Evolutionary conservation across 2,329 filamentous ascomycete species (phyloP).

Genomic region (Aspergillus viridinutans): DNA sequence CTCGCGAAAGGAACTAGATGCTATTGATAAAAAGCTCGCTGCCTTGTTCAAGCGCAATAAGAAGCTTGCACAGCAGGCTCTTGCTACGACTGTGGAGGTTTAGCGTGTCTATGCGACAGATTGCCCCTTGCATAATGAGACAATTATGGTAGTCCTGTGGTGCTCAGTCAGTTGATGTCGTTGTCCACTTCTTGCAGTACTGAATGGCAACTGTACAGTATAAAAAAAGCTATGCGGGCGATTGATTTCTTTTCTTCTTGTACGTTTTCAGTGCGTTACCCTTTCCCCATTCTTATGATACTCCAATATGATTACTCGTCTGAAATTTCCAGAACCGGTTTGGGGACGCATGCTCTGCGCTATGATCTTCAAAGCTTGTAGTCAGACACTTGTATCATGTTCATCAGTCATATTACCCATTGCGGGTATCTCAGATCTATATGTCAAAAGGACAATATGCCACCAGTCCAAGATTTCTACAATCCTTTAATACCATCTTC

Average conservation of each 20-base stretch:
- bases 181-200: not conserved
- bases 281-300: not conserved
- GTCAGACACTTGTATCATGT: not conserved
- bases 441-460: not conserved
- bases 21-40: slow-evolving; percentile 41
- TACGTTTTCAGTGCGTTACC: not conserved
- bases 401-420: not conserved
- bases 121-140: not conserved
- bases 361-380: too few species aligned
- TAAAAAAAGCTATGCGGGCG: not conserved
- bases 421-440: not conserved
- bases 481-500: slow-evolving; percentile 69
- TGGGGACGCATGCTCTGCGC: too few species aligned
- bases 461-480: slow-evolving; percentile 22
- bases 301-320: not conserved
- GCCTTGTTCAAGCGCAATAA: slow-evolving; percentile 41
- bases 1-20: slow-evolving; percentile 63
- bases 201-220: not conserved
- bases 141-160: too few species aligned
- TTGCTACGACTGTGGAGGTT: slow-evolving; percentile 26
- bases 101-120: not conserved
- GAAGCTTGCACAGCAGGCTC: slow-evolving; percentile 40
- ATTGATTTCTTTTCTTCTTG: not conserved
- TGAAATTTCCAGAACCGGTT: not conserved
- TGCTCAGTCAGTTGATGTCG: not conserved